Conservation (phyloP, 345 rosid genomes). For the Excoecaria cochinchinensis region DNA sequence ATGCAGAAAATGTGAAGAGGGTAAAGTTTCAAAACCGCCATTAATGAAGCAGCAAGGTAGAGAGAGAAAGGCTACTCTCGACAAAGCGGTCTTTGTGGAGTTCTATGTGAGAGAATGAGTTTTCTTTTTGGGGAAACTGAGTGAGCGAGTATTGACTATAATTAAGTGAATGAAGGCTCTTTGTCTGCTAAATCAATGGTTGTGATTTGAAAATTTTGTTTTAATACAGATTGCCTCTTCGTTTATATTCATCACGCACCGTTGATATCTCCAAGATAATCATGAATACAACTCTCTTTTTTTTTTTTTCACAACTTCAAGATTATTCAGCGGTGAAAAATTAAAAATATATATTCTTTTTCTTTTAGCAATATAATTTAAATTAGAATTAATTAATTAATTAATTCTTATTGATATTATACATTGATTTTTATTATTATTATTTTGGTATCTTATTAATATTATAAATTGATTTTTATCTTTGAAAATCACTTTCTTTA, state of each 20-base stretch:
- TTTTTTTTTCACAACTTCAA: no score
- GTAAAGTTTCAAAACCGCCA: constrained; percentile 53
- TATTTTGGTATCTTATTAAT: no score
- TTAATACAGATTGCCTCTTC: neutral
- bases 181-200: constrained; percentile 42
- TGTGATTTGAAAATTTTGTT: constrained; percentile 29
- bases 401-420: no score
- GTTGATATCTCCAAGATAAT: neutral
- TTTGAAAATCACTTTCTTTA: no score
- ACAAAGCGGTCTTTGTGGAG: constrained; percentile 30
- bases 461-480: no score
- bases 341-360: no score
- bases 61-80: constrained; percentile 20
- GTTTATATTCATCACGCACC: neutral
- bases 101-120: constrained; percentile 21
- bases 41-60: constrained; percentile 27
- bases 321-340: constrained; percentile 3
- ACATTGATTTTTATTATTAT: no score
- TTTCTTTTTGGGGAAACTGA: constrained; percentile 52
- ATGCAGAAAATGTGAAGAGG: constrained; percentile 35
- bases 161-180: constrained; percentile 11
- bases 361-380: no score
- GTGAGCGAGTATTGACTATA: constrained; percentile 53
- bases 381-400: no score
- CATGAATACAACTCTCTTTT: neutral